phyloP scores from a whole-genome alignment of 176 grass and related monocot genomes.

The Dendrocalamus sinicus region DNA sequence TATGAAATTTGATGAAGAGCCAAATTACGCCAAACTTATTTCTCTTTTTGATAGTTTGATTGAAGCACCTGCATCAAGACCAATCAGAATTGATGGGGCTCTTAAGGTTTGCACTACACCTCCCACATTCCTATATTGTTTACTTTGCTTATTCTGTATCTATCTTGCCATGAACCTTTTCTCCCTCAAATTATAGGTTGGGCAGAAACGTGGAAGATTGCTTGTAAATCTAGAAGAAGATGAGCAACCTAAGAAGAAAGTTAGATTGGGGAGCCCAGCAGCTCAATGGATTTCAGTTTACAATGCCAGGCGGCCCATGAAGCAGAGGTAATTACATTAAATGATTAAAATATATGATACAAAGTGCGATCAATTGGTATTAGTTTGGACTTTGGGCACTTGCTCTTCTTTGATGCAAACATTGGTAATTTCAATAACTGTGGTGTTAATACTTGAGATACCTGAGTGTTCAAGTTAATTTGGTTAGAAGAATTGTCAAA shows the following conservation, averaged over 20 bases:
- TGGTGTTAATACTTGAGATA: too few relatives aligned
- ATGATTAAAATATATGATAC: too few relatives aligned
- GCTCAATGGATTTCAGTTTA: constrained; percentile 94
- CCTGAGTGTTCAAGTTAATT: too few relatives aligned
- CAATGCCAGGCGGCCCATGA: constrained; percentile 82
- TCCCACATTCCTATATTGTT: background rate
- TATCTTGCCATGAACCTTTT: constrained; percentile 26
- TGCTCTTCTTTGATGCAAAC: too few relatives aligned
- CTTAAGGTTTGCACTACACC: constrained; percentile 65
- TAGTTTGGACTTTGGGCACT: too few relatives aligned
- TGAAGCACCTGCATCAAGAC: constrained; percentile 52
- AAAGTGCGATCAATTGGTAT: too few relatives aligned
- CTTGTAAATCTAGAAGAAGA: constrained; percentile 68
- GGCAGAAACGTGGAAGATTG: constrained; percentile 81
- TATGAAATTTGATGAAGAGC: too few relatives aligned
- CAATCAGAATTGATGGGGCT: constrained; percentile 87
- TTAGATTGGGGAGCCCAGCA: constrained; percentile 69
- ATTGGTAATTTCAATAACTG: too few relatives aligned
- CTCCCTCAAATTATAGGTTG: constrained; percentile 55
- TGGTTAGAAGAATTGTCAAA: too few relatives aligned
- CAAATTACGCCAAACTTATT: too few relatives aligned
- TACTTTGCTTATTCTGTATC: constrained; percentile 17
- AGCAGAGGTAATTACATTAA: constrained; percentile 65
- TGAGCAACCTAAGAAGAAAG: constrained; percentile 85
- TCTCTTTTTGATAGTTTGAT: too few relatives aligned